These are phyloP conservation scores for Chaetomium tenue DNA, from an alignment of 495 filamentous ascomycete species.

Conservation along the genomic window DNA sequence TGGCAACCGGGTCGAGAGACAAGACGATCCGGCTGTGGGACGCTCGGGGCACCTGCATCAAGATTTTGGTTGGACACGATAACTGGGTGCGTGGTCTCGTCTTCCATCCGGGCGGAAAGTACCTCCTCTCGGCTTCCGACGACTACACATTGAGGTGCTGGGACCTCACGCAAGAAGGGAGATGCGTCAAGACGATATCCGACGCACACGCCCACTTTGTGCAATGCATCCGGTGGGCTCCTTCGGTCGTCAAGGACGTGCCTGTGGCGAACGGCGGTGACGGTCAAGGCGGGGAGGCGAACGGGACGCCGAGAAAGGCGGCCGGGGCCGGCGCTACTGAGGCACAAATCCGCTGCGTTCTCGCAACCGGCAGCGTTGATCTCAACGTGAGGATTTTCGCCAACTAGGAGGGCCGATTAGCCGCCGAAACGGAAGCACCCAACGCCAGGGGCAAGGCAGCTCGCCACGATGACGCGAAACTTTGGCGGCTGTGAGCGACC, in stretches of 20 bases:
- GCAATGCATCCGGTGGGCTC: slow-evolving; percentile 89
- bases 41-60: slow-evolving; percentile 77
- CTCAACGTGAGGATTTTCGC: slow-evolving; percentile 61
- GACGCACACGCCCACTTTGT: slow-evolving; percentile 87
- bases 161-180: slow-evolving; percentile 89
- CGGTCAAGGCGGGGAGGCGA: slow-evolving; percentile 52
- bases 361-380: slow-evolving; percentile 63
- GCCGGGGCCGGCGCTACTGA: slow-evolving; percentile 35
- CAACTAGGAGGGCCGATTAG: slow-evolving; percentile 34
- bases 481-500: neutral
- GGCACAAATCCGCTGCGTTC: slow-evolving; percentile 58
- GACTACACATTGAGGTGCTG: slow-evolving; percentile 94
- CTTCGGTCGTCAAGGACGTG: slow-evolving; percentile 62
- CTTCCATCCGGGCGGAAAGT: slow-evolving; percentile 94
- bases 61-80: slow-evolving; percentile 86
- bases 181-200: slow-evolving; percentile 77
- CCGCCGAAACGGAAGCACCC: slow-evolving; percentile 6
- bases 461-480: too few species aligned
- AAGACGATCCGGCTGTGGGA: slow-evolving; percentile 94
- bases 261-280: slow-evolving; percentile 50
- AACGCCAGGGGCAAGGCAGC: neutral
- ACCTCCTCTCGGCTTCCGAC: slow-evolving; percentile 78
- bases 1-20: slow-evolving; percentile 87
- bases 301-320: slow-evolving; percentile 50
- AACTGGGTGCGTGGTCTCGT: slow-evolving; percentile 90